A percentile compares a stretch with the other conserved stretches of the same genome.
phyloP scores from a whole-genome alignment of 1,284 basidiomycete species.

The Marasmius oreades region DNA sequence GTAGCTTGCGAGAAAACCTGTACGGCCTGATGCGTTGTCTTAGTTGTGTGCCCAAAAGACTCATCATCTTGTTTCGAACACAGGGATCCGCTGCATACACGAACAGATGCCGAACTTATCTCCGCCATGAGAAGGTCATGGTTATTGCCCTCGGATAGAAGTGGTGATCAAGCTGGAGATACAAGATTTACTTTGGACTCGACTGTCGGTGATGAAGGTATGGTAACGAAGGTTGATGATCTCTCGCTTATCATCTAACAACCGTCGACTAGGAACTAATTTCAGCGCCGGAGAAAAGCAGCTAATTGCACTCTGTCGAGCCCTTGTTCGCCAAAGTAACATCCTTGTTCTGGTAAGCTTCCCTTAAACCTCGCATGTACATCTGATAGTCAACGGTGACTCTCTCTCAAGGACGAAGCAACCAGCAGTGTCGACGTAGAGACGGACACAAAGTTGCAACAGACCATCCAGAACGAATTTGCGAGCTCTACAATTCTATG shows the following conservation, averaged over 20 bases:
- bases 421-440: slow-evolving; percentile 83
- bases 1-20: slow-evolving; percentile 68
- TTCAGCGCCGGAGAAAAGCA: slow-evolving; percentile 80
- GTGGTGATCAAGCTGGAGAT: slow-evolving; percentile 39
- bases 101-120: slow-evolving; percentile 47
- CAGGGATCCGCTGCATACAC: slow-evolving; percentile 53
- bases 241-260: too few species aligned
- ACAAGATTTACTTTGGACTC: slow-evolving; percentile 68
- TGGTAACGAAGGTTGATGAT: slow-evolving; percentile 10
- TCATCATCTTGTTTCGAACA: not conserved
- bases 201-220: slow-evolving; percentile 64
- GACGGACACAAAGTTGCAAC: slow-evolving; percentile 74
- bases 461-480: slow-evolving; percentile 73
- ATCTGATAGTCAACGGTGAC: not conserved
- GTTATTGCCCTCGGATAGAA: slow-evolving; percentile 48
- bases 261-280: slow-evolving; percentile 49
- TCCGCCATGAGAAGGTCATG: slow-evolving; percentile 52
- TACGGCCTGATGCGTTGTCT: slow-evolving; percentile 28
- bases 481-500: slow-evolving; percentile 39
- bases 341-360: slow-evolving; percentile 63
- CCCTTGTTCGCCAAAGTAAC: slow-evolving; percentile 68
- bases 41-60: not conserved
- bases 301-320: slow-evolving; percentile 69
- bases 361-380: not conserved
- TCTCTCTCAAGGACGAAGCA: slow-evolving; percentile 56